Conservation (phyloP, 83 land plant species). For the Thuja plicata region DNA sequence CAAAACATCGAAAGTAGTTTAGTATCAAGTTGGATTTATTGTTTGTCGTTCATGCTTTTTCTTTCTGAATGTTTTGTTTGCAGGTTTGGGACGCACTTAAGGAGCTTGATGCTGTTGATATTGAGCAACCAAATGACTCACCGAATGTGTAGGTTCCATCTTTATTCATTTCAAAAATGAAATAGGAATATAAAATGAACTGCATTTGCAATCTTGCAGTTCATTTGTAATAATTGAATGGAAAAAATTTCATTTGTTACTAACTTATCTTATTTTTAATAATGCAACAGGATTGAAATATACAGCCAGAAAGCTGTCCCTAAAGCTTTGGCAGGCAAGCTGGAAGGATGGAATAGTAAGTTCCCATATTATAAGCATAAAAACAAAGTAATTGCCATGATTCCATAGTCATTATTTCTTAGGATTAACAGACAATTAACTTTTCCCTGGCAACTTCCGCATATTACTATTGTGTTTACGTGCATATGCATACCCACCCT, state of each 20-base stretch:
- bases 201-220: neutral
- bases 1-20: neutral
- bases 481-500: neutral
- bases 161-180: neutral
- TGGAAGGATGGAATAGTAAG: conserved; percentile 61
- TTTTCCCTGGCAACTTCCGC: neutral
- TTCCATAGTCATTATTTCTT: neutral
- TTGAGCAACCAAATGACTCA: conserved; percentile 41
- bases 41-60: neutral
- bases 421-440: neutral
- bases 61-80: neutral
- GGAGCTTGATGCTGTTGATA: conserved; percentile 56
- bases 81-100: conserved; percentile 62
- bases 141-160: conserved; percentile 29
- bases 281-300: conserved; percentile 43
- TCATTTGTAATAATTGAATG: neutral
- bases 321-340: conserved; percentile 46
- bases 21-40: neutral
- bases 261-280: neutral
- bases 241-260: neutral
- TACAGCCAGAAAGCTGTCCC: conserved; percentile 42
- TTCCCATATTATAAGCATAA: neutral
- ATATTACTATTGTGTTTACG: neutral
- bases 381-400: neutral
- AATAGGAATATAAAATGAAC: neutral